Percentiles rank a stretch among this genome's conserved stretches.
Evolutionary conservation across 2,329 filamentous ascomycete genomes (phyloP).

Genomic region (Apiospora hydei): DNA sequence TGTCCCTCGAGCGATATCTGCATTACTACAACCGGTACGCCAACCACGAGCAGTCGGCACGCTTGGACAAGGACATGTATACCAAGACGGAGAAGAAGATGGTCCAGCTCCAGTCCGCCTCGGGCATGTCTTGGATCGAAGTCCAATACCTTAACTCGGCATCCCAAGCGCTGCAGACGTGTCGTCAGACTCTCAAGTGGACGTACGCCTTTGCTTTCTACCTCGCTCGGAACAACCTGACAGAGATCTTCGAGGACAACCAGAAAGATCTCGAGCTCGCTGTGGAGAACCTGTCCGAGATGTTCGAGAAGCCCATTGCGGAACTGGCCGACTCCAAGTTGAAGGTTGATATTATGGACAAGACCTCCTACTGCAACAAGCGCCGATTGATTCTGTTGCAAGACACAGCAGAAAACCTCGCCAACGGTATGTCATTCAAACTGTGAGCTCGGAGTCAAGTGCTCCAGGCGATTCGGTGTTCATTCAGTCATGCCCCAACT

Average conservation of each 20-base stretch:
- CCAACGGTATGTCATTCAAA: constrained; percentile 70
- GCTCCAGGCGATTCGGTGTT: not conserved
- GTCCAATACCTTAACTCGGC: constrained; percentile 96
- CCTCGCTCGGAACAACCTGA: constrained; percentile 92
- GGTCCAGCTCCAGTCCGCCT: constrained; percentile 91
- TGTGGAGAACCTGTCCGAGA: constrained; percentile 94
- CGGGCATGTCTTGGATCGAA: constrained; percentile 98
- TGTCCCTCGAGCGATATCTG: constrained; percentile 92
- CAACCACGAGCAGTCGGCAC: constrained; percentile 97
- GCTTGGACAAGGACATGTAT: constrained; percentile 94
- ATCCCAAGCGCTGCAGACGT: constrained; percentile 91
- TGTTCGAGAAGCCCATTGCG: constrained; percentile 97
- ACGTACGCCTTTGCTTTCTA: constrained; percentile 99
- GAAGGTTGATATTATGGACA: constrained; percentile 98
- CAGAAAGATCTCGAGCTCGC: constrained; percentile 98
- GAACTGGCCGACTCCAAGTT: constrained; percentile 87
- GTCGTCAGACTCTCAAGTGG: constrained; percentile 99
- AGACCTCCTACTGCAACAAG: constrained; percentile 96
- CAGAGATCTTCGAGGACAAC: constrained; percentile 98
- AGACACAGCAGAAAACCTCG: constrained; percentile 91
- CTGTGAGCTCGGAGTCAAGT: constrained; percentile 4
- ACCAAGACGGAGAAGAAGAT: constrained; percentile 99
- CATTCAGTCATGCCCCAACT: not conserved
- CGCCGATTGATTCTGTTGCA: constrained; percentile 87
- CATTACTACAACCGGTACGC: constrained; percentile 99